Evolutionary conservation across 129 eudicot genomes (phyloP), one percentile per base, ranked within the genome.

Genomic region (Sambucus nigra): DNA sequence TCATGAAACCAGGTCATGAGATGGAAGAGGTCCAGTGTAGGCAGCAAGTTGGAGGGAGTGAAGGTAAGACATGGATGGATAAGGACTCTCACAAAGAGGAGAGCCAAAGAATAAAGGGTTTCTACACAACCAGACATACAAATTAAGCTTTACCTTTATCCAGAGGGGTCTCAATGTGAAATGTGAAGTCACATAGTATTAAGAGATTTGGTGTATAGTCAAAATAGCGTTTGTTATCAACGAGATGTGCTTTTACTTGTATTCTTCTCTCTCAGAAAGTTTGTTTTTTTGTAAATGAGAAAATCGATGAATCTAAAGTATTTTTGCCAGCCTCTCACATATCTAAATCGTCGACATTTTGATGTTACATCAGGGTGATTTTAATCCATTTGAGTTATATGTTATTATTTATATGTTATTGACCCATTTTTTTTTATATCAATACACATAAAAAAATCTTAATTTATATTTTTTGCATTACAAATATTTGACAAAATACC

Each of bases 1-100:
- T n/a, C n/a, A n/a, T n/a, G n/a, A n/a, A n/a, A n/a, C 71, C 96
- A 87, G 72, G 73, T 83, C 67, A 67, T 69, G 61, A 77, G 71
- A 57, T 83, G 79, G 79, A 87, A 62, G 72, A 86, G 74, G 58
- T 67, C 81, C 32, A 71, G 29, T 49, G 73, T 74, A 42, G 69
- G 73, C 58, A 66, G 70, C 23, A 77, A 74, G 70, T 53, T 66
- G 51, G 80, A 63, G 44, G 69, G 75, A 56, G 73, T 31, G 38
- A 77, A 72, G 39, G 69, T 55, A 32, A 80, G 79, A 41, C 60
- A n/a, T 75, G 83, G 82, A 39, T 78, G 84, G 87, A 67, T 75
- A 66, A 72, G 66, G 61, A 67, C 55, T 62, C 62, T 81, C 58
- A 74, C 81, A 5, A 75, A 68, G 71, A 74, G 72, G 53, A 79